A percentile compares a stretch with the other conserved stretches of the same genome.
Conservation (phyloP, 2,329 filamentous ascomycete genomes). For the Sporothrix protearum region DNA sequence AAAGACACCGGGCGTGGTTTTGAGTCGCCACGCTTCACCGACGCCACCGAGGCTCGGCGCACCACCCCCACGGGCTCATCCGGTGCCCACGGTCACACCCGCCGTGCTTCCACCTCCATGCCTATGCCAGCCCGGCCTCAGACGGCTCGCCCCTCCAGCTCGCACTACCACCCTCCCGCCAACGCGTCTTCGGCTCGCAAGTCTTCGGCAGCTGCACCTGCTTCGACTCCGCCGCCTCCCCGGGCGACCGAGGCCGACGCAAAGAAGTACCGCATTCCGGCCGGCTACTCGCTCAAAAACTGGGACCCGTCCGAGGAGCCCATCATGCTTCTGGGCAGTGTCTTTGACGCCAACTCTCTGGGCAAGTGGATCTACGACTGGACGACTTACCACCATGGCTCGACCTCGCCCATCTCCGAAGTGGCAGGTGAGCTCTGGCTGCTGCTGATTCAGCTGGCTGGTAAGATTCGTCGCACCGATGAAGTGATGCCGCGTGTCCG, state of each 20-base stretch:
- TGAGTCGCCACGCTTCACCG: conserved; percentile 43
- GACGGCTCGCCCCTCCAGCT: conserved; percentile 48
- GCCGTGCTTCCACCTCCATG: conserved; percentile 27
- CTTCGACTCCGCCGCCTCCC: conserved; percentile 36
- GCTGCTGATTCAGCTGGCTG: conserved; percentile 85
- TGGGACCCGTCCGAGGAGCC: conserved; percentile 95
- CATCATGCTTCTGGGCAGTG: conserved; percentile 88
- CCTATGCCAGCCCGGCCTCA: conserved; percentile 48
- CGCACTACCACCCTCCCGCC: conserved; percentile 41
- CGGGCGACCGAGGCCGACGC: conserved; percentile 60
- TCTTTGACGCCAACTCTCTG: conserved; percentile 95
- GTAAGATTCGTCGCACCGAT: conserved; percentile 88
- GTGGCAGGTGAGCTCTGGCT: conserved; percentile 95
- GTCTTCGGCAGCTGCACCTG: conserved; percentile 32
- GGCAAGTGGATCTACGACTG: conserved; percentile 99
- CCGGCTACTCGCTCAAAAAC: conserved; percentile 93
- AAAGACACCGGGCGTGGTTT: conserved; percentile 39
- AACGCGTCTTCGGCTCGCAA: conserved; percentile 16
- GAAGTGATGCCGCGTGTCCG: conserved; percentile 72
- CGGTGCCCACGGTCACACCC: conserved; percentile 34
- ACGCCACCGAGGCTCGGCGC: conserved; percentile 39
- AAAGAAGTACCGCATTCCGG: conserved; percentile 68
- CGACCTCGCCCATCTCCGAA: conserved; percentile 78
- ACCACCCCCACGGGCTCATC: conserved; percentile 39
- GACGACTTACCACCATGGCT: conserved; percentile 87